Conservation (phyloP, 768 basidiomycete species). For the Mycena polygramma region DNA sequence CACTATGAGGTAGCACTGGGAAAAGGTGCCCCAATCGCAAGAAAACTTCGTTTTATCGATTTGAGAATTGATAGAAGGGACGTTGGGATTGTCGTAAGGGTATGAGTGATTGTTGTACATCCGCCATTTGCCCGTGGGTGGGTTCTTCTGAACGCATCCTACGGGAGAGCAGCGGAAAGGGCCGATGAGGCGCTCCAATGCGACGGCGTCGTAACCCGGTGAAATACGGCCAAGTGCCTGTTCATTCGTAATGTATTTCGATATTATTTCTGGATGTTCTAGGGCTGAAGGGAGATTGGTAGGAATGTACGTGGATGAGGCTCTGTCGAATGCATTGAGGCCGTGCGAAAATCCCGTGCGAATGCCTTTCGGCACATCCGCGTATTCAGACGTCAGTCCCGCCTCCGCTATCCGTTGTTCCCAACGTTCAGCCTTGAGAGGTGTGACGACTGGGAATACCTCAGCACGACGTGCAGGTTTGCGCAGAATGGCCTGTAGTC, state of each 20-base stretch:
- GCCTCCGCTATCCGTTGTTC: no score
- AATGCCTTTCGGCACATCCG: constrained; percentile 39
- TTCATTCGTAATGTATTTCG: constrained; percentile 5
- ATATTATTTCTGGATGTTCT: not conserved
- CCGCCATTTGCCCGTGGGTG: not conserved
- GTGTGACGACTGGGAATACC: constrained; percentile 35
- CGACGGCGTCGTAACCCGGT: not conserved
- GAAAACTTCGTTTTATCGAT: constrained; percentile 31
- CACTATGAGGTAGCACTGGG: constrained; percentile 5
- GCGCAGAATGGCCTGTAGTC: constrained; percentile 5
- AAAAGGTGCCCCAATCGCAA: constrained; percentile 40
- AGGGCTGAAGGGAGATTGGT: not conserved
- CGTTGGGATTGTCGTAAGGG: constrained; percentile 3
- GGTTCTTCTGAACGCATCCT: constrained; percentile 13
- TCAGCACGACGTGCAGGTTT: constrained; percentile 12
- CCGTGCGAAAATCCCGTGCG: constrained; percentile 36
- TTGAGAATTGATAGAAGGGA: constrained; percentile 26
- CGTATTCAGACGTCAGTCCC: constrained; percentile 17
- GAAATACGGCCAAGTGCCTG: constrained; percentile 6
- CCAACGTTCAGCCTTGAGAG: constrained; percentile 36
- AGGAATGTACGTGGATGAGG: not conserved
- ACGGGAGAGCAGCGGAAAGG: constrained; percentile 30
- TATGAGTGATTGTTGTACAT: constrained; percentile 37
- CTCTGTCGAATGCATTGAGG: not conserved
- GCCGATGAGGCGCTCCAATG: constrained; percentile 27